Conservation (phyloP, 176 grass and related monocot species). For the Aegilops tauschii region DNA sequence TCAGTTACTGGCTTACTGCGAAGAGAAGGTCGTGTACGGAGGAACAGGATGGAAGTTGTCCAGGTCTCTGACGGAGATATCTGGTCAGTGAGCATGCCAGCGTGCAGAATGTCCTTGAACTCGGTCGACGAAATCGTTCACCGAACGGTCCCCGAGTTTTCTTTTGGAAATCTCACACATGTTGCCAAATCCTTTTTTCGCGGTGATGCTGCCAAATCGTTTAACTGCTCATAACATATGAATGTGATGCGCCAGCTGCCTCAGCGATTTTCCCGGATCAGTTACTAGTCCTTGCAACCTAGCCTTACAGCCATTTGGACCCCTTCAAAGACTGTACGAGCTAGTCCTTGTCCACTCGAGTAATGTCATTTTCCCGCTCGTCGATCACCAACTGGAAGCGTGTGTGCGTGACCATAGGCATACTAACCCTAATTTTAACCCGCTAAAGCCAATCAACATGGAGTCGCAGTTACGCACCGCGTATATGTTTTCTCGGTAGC, state of each 20-base stretch:
- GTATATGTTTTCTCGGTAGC: too few relatives aligned
- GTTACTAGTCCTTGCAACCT: not conserved
- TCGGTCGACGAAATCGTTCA: not conserved
- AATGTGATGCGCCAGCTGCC: not conserved
- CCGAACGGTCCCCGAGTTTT: not conserved
- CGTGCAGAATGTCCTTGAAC: not conserved
- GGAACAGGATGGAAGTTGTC: not conserved
- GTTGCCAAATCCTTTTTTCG: not conserved
- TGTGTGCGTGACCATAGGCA: not conserved
- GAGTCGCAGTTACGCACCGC: not conserved
- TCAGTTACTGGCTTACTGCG: not conserved
- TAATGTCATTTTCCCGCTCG: not conserved
- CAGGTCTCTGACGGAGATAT: slow-evolving; percentile 28
- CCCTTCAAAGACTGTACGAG: slow-evolving; percentile 7
- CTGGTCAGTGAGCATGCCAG: not conserved
- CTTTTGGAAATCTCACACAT: not conserved
- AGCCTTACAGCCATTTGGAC: not conserved
- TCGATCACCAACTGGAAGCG: slow-evolving; percentile 2
- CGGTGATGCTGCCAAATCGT: not conserved
- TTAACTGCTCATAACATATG: not conserved
- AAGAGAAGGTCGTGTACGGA: not conserved
- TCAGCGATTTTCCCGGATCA: not conserved
- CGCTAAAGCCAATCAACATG: not conserved
- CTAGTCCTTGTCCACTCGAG: not conserved
- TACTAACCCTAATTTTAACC: not conserved